phyloP scores from a whole-genome alignment of 164 flowering plant genomes.

The Annona cherimola region DNA sequence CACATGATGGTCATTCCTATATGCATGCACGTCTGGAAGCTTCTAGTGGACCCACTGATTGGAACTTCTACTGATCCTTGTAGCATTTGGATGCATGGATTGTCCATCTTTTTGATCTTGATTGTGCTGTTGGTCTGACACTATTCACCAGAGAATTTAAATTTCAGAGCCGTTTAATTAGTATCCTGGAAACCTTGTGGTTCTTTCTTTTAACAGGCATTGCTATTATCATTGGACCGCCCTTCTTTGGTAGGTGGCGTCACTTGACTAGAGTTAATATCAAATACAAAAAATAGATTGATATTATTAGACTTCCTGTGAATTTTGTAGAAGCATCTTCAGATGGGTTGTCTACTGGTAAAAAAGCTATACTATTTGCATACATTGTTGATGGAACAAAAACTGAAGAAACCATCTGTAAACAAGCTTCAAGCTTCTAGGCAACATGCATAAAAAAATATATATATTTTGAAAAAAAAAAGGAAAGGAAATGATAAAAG shows the following conservation, averaged over 20 bases:
- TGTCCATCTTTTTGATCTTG: background rate
- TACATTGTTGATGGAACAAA: background rate
- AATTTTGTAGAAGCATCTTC: background rate
- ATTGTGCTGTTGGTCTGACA: background rate
- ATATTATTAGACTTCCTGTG: background rate
- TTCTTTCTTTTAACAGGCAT: background rate
- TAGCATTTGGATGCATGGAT: background rate
- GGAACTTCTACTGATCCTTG: background rate
- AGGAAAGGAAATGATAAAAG: no score
- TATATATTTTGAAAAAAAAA: no score
- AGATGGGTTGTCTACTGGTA: background rate
- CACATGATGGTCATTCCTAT: background rate
- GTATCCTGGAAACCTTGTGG: background rate
- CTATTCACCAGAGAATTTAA: background rate
- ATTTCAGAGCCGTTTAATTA: background rate
- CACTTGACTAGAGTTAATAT: background rate
- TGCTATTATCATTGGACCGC: background rate
- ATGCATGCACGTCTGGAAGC: background rate
- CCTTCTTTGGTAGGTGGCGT: background rate
- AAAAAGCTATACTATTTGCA: no score
- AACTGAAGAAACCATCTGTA: background rate
- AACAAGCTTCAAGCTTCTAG: background rate
- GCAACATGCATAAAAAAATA: background rate
- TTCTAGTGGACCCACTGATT: background rate
- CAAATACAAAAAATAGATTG: background rate